Percentiles rank a stretch among this genome's conserved stretches.
Evolutionary conservation across 306 rosid species (phyloP).

Genomic region (Urtica urens): DNA sequence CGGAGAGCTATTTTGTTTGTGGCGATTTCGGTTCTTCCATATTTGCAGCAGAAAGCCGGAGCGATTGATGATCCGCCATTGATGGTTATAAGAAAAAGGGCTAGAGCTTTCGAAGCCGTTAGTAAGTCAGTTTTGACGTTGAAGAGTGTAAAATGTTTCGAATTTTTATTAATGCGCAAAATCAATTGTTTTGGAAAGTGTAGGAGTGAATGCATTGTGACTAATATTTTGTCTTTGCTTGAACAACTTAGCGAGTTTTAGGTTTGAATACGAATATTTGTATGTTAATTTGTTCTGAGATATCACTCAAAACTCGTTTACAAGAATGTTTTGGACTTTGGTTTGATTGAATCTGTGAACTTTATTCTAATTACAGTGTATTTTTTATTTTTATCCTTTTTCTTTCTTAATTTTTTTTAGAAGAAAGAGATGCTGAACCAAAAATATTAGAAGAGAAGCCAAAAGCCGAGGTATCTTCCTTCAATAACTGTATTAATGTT

Average conservation of each 20-base stretch:
- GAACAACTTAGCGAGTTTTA: no score
- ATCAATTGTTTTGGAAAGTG: no score
- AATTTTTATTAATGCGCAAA: not conserved
- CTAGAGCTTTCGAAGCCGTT: not conserved
- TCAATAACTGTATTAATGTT: not conserved
- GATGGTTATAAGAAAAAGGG: slow-evolving; percentile 24
- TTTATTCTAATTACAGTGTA: not conserved
- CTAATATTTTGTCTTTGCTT: no score
- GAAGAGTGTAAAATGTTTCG: no score
- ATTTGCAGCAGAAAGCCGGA: slow-evolving; percentile 39
- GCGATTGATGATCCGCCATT: slow-evolving; percentile 25
- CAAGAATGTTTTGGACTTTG: slow-evolving; percentile 5
- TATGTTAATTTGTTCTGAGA: no score
- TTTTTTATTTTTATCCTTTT: no score
- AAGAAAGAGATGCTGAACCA: slow-evolving; percentile 8
- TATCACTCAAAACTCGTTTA: no score
- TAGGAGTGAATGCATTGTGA: no score
- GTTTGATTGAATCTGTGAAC: not conserved
- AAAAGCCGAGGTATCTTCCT: not conserved
- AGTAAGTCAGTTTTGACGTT: not conserved
- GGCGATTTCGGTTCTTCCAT: slow-evolving; percentile 58
- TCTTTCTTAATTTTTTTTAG: slow-evolving; percentile 7
- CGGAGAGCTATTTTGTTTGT: slow-evolving; percentile 49
- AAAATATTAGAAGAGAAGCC: slow-evolving; percentile 2
- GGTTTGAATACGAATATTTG: no score